A percentile compares a stretch with the other conserved stretches of the same genome.
These are phyloP conservation scores for Porphyrellus sp. DNA, from an alignment of 1,284 basidiomycete species.

Conservation along the genomic window DNA sequence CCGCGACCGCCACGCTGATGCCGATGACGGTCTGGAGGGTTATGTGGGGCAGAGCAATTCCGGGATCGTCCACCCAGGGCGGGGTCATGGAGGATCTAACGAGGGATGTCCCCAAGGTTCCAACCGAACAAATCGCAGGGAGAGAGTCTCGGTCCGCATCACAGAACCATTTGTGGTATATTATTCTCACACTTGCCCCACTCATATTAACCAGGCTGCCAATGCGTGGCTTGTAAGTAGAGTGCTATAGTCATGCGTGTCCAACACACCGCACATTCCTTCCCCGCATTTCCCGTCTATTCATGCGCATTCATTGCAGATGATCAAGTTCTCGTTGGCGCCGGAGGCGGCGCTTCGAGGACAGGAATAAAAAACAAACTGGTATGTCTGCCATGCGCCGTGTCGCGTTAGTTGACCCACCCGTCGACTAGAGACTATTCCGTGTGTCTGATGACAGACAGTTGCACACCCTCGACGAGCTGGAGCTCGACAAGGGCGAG, in stretches of 20 bases:
- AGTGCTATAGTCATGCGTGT: constrained; percentile 64
- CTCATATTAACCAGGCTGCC: neutral
- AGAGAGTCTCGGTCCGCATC: neutral
- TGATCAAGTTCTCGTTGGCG: constrained; percentile 78
- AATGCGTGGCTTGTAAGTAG: too few relatives aligned
- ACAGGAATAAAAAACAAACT: constrained; percentile 92
- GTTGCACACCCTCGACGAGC: constrained; percentile 63
- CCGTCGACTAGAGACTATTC: constrained; percentile 62
- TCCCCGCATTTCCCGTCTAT: constrained; percentile 83
- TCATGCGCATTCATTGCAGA: constrained; percentile 80
- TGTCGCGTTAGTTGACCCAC: constrained; percentile 8
- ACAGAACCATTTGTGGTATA: constrained; percentile 1
- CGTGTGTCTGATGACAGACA: constrained; percentile 57
- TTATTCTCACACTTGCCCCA: constrained; percentile 13
- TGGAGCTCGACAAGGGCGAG: constrained; percentile 74
- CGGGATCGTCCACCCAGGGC: constrained; percentile 28
- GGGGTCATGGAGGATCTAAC: constrained; percentile 14
- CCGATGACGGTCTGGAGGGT: constrained; percentile 68
- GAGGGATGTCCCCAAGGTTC: neutral
- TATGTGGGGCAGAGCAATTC: constrained; percentile 53
- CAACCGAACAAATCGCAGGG: neutral
- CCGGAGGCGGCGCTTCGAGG: constrained; percentile 78
- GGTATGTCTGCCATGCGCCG: constrained; percentile 39
- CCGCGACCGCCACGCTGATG: constrained; percentile 78
- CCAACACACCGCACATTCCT: constrained; percentile 71